phyloP scores from a whole-genome alignment of 2,329 filamentous ascomycete genomes.

The Penicillium sp. region DNA sequence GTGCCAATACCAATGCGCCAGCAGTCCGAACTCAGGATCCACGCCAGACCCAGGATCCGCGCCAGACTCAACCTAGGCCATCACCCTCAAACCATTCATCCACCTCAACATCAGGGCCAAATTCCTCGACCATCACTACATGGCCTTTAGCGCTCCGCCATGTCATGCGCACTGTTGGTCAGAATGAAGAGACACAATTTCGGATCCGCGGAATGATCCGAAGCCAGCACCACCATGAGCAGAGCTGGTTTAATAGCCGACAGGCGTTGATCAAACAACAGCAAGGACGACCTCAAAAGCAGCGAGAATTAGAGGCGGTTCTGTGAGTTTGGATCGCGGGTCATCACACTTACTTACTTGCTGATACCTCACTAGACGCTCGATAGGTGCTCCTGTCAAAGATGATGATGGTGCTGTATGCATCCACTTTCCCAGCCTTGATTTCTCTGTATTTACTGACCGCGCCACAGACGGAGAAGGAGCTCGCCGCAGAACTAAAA shows the following conservation, averaged over 20 bases:
- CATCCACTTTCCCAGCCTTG: background rate
- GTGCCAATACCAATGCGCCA: background rate
- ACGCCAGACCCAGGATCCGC: background rate
- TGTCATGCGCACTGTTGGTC: constrained; percentile 52
- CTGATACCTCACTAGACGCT: constrained; percentile 44
- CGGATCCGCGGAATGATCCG: constrained; percentile 61
- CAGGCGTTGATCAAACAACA: constrained; percentile 56
- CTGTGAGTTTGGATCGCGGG: constrained; percentile 45
- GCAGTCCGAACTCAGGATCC: background rate
- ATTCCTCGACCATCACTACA: constrained; percentile 52
- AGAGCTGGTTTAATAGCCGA: constrained; percentile 60
- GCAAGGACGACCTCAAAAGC: constrained; percentile 52
- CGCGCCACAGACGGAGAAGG: constrained; percentile 43
- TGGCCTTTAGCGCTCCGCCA: constrained; percentile 55
- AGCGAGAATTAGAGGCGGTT: constrained; percentile 57
- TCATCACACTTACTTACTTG: background rate
- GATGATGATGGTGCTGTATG: constrained; percentile 32
- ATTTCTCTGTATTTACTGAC: background rate
- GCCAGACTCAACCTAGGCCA: constrained; percentile 5
- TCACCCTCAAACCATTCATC: constrained; percentile 6
- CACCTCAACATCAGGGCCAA: constrained; percentile 18
- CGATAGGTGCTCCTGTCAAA: constrained; percentile 47
- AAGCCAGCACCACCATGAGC: constrained; percentile 64
- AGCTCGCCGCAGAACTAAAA: constrained; percentile 57
- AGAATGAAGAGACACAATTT: constrained; percentile 47